Base-by-base conservation (phyloP, 805 yeast genomes). In the Candida namnaoensis region DNA sequence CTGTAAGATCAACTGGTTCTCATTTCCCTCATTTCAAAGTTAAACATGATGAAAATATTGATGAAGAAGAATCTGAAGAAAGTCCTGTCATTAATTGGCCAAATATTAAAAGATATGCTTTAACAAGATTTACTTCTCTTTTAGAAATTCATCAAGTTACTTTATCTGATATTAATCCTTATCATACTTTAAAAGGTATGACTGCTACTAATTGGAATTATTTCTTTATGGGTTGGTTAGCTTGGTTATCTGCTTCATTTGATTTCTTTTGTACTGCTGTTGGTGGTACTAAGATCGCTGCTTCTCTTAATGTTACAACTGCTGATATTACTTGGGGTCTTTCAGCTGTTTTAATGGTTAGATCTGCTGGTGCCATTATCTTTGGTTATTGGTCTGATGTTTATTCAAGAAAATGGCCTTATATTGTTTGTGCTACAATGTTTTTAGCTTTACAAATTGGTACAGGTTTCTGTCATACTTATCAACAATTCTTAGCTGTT, bases 221-320 rank as follows among this genome's bases (percentile, higher is more conserved):
- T 43, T 79, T 81, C 54, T 55, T 68, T 25, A 65, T 78, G 50
- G 87, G 84, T 4, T 71, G 75, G 49, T 57, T 66, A 35, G 82
- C 80, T 34, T 82, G 90, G 88, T 71, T 84, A 8, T 71, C 81
- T 72, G 90, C 82, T 43, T 79, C 86, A 6, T 74, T 82, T 56
- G 88, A 82, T 50, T 82, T 79, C 61, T 82, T 82, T 56, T 60
- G 76, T 15, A 81, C 80, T 7, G 71, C 83, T 15, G 68, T 80
- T 38, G 72, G 78, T 38, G 80, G 75, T n/a, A 44, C 71, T 1
- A 59, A 63, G 13, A 68, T 82, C 39, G 82, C 86, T 25, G 54
- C 58, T 32, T 57, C 72, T 4, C 67, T 82, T 41, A 63, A 64
- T 37, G 66, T 60, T 15, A 40, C 66, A 4, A 70, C 76, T 23